phyloP scores from a whole-genome alignment of 1,284 basidiomycete species.

The Pseudomicrostroma phylloplanum region DNA sequence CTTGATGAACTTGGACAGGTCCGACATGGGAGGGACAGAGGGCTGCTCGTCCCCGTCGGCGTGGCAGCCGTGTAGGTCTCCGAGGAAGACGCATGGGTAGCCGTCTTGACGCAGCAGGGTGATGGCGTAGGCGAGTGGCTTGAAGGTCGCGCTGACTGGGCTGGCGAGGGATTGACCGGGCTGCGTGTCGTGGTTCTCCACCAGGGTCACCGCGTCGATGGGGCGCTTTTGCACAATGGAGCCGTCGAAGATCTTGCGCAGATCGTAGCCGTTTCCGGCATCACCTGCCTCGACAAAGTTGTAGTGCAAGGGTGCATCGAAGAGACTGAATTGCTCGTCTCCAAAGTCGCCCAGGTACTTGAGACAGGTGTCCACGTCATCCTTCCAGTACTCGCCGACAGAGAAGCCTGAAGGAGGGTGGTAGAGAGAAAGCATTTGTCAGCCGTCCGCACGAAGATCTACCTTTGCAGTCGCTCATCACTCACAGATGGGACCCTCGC shows the following conservation, averaged over 20 bases:
- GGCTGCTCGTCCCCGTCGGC: slow-evolving; percentile 51
- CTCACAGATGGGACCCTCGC: slow-evolving; percentile 22
- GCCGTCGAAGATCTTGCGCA: slow-evolving; percentile 58
- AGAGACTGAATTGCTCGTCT: slow-evolving; percentile 57
- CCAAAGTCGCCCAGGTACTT: slow-evolving; percentile 52
- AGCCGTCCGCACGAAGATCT: slow-evolving; percentile 14
- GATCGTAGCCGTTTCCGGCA: slow-evolving; percentile 54
- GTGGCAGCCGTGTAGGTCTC: slow-evolving; percentile 65
- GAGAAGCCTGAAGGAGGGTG: too few species aligned
- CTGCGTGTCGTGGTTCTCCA: slow-evolving; percentile 58
- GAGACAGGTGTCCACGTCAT: slow-evolving; percentile 26
- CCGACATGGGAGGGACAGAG: slow-evolving; percentile 14
- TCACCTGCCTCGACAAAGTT: slow-evolving; percentile 59
- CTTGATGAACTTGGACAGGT: slow-evolving; percentile 55
- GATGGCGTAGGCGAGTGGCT: slow-evolving; percentile 67
- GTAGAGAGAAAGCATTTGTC: too few species aligned
- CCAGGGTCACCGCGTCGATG: slow-evolving; percentile 59
- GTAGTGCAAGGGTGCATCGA: slow-evolving; percentile 59
- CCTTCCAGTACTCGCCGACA: slow-evolving; percentile 44
- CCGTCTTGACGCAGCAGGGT: slow-evolving; percentile 75
- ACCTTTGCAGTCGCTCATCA: background rate
- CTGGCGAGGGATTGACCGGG: slow-evolving; percentile 54
- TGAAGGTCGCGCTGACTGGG: slow-evolving; percentile 58
- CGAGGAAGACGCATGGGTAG: slow-evolving; percentile 92
- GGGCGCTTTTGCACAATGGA: slow-evolving; percentile 58